These are phyloP conservation scores for Rhynchosporium agropyri DNA, from an alignment of 2,329 filamentous ascomycete species.

Conservation along the genomic window DNA sequence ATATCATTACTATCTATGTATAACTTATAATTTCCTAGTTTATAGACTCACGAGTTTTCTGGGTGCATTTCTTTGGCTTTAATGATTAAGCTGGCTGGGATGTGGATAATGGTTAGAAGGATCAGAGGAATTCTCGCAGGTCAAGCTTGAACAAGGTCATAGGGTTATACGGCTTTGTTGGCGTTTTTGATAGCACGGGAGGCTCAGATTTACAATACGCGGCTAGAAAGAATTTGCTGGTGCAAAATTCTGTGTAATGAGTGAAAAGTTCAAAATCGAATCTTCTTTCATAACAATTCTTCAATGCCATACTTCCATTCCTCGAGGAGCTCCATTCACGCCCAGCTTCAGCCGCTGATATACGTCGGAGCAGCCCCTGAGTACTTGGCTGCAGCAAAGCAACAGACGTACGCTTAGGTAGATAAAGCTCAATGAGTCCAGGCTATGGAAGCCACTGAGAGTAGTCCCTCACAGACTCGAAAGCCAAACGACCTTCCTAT, in stretches of 20 bases:
- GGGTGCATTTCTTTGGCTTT: slow-evolving; percentile 15
- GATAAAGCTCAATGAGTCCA: not conserved
- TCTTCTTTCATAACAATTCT: not conserved
- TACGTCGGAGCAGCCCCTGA: no score
- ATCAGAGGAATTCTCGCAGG: slow-evolving; percentile 9
- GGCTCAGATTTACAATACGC: not conserved
- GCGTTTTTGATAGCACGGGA: slow-evolving; percentile 3
- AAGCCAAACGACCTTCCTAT: not conserved
- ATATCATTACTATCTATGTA: slow-evolving; percentile 24
- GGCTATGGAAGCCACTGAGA: not conserved
- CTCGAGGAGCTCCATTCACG: not conserved
- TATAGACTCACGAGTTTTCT: slow-evolving; percentile 19
- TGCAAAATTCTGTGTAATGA: slow-evolving; percentile 18
- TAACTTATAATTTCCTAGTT: slow-evolving; percentile 18
- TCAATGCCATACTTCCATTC: not conserved
- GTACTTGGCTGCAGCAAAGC: not conserved
- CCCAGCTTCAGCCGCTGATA: no score
- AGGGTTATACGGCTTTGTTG: slow-evolving; percentile 13
- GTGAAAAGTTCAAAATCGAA: slow-evolving; percentile 4
- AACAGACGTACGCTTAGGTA: not conserved
- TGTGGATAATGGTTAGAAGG: slow-evolving; percentile 3
- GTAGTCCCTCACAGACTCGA: not conserved
- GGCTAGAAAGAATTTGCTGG: slow-evolving; percentile 17
- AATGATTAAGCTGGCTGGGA: slow-evolving; percentile 18
- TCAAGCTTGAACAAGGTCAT: slow-evolving; percentile 14